phyloP scores from a whole-genome alignment of 2,329 filamentous ascomycete genomes.

The Pseudofabraea citricarpa region DNA sequence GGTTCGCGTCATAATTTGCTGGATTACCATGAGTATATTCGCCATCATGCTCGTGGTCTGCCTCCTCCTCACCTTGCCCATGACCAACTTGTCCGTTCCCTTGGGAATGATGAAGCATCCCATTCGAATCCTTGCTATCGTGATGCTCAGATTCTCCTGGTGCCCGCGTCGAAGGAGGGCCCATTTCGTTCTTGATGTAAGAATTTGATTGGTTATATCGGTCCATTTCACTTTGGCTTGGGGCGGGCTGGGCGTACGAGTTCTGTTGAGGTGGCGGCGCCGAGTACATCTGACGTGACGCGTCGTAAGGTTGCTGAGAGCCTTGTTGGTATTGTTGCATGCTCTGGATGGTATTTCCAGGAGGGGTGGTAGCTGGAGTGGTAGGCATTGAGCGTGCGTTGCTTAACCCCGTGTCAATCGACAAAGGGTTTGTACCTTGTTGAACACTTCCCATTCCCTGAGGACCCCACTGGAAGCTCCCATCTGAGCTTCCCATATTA shows the following conservation, averaged over 20 bases:
- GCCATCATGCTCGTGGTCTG: constrained; percentile 69
- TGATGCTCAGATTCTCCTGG: constrained; percentile 53
- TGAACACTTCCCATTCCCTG: constrained; percentile 59
- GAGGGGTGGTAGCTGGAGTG: constrained; percentile 87
- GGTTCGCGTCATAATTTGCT: constrained; percentile 64
- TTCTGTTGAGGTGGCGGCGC: constrained; percentile 60
- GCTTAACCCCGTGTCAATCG: constrained; percentile 75
- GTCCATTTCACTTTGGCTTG: constrained; percentile 61
- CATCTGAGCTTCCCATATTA: constrained; percentile 67
- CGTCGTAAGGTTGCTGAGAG: constrained; percentile 70
- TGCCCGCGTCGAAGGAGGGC: constrained; percentile 65
- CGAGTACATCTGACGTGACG: constrained; percentile 73
- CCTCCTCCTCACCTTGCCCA: constrained; percentile 56
- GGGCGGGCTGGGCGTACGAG: constrained; percentile 62
- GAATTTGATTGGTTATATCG: constrained; percentile 54
- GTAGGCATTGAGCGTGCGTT: constrained; percentile 82
- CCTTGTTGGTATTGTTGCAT: constrained; percentile 72
- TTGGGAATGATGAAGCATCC: constrained; percentile 57
- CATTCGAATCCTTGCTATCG: constrained; percentile 61
- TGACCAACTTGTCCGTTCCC: constrained; percentile 50
- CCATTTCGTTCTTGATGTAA: constrained; percentile 86
- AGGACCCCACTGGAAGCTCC: constrained; percentile 73
- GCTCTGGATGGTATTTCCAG: constrained; percentile 68
- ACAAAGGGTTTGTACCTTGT: constrained; percentile 60
- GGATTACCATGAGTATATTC: constrained; percentile 86